Conservation (phyloP, 2,329 filamentous ascomycete genomes). For the Talaromyces funiculosus region DNA sequence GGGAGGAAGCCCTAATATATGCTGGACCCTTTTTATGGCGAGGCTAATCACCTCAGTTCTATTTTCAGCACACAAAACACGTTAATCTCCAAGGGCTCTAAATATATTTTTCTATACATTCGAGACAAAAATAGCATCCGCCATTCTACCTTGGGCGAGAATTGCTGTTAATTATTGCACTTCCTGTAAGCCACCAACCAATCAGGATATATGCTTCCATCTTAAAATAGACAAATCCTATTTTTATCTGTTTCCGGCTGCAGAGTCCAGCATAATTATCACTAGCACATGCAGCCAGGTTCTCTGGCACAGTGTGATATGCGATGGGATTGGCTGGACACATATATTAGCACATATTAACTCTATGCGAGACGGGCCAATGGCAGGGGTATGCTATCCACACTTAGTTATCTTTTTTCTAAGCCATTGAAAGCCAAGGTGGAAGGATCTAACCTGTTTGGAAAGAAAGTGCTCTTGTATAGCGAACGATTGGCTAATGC, state of each 20-base stretch:
- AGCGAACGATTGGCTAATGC: background rate
- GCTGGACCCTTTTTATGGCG: background rate
- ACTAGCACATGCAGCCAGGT: background rate
- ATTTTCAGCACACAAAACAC: background rate
- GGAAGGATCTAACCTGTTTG: background rate
- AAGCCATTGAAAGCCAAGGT: background rate
- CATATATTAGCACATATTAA: background rate
- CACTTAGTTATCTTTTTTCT: background rate
- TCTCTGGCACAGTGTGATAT: background rate
- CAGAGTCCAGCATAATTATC: constrained; percentile 4
- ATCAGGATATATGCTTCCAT: background rate
- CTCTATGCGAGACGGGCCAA: background rate
- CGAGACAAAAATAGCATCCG: background rate
- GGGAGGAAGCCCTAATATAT: constrained; percentile 1
- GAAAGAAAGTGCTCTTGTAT: background rate
- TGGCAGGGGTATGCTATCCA: background rate
- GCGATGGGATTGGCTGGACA: background rate
- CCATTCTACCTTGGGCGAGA: background rate
- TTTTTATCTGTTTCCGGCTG: constrained; percentile 1
- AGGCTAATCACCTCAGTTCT: background rate
- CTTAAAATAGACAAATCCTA: background rate
- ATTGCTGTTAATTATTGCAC: background rate
- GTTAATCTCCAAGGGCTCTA: background rate
- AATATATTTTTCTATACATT: background rate
- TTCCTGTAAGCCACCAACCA: background rate